Conservation (phyloP, 495 filamentous ascomycete genomes). For the Trichoderma orchidacearum region DNA sequence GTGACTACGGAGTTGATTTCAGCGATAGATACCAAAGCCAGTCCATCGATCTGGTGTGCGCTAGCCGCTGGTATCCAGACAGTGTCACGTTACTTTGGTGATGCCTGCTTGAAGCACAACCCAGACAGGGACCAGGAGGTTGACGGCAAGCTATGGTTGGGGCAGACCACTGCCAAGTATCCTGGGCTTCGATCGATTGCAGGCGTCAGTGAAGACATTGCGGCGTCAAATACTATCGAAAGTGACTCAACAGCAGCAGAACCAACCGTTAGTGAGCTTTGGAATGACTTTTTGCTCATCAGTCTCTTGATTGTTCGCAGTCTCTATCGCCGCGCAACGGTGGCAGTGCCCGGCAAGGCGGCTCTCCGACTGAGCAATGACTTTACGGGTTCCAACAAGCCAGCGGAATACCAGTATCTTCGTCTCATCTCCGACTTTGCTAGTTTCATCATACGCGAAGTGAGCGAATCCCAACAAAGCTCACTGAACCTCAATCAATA, state of each 20-base stretch:
- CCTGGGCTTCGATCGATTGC: background rate
- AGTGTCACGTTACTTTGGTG: background rate
- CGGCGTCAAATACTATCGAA: background rate
- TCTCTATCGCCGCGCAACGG: background rate
- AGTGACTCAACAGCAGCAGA: background rate
- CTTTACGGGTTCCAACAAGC: background rate
- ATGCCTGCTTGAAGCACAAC: background rate
- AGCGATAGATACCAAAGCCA: background rate
- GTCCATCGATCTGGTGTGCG: background rate
- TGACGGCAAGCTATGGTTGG: background rate
- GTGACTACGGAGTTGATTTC: background rate
- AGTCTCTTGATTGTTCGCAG: background rate
- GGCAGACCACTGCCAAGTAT: background rate
- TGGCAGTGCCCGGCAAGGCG: background rate
- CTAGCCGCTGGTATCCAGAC: background rate
- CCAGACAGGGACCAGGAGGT: background rate
- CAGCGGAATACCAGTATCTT: background rate
- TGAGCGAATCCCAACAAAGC: background rate
- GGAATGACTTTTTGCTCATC: slow-evolving; percentile 2
- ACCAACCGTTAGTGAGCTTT: background rate
- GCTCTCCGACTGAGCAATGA: background rate
- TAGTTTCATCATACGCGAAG: background rate
- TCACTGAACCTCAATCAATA: background rate
- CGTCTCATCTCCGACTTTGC: background rate
- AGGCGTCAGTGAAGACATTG: background rate